Evolutionary conservation across 2,329 filamentous ascomycete genomes (phyloP), one percentile per base, ranked within the genome.

Genomic region (Myriosclerotinia curreyana): DNA sequence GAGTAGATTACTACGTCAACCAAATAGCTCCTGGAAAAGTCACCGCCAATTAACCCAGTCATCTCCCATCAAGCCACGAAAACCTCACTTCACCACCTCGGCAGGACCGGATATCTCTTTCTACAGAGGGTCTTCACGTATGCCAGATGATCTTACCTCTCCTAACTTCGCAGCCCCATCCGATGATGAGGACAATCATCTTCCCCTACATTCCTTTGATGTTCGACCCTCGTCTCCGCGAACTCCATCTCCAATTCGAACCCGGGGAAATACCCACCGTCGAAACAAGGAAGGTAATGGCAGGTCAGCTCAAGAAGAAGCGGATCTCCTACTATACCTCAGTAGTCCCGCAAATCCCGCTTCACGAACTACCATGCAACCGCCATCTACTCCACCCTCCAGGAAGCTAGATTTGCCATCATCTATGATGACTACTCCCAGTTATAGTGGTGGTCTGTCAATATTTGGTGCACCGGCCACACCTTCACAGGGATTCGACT

Each of bases 401-500:
- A 88, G 87, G 74, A 86, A 81, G 80, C 84, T 81, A 69, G 90
- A 85, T 60, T 80, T 90, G 67, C 92, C 86, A 28, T 96, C 86
- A 64, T 96, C 88, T 34, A 92, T 94, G 85, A 94, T 95, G 90
- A 89, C 86, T n/a, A 95, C 91, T 14, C 91, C 91, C 1, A 88
- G 87, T 49, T 76, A 88, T 54, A 85, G 87, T 52, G 82, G 82
- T 56, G 82, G 87, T 14, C 70, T 74, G 67, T 86, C 90, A 75
- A 88, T 89, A 72, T 89, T 90, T 74, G 84, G 86, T 28, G 78
- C 77, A 72, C 86, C 89, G 60, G 87, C 85, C 68, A 98, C 94
- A 0, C 94, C 94, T 0, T 88, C 88, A 20, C 90, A 93, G 73
- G 79, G 77, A 55, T 96, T 98, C 77, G 96, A 98, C 79, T 96